Conservation (phyloP, 495 filamentous ascomycete genomes). For the Haplographium delicatum region DNA sequence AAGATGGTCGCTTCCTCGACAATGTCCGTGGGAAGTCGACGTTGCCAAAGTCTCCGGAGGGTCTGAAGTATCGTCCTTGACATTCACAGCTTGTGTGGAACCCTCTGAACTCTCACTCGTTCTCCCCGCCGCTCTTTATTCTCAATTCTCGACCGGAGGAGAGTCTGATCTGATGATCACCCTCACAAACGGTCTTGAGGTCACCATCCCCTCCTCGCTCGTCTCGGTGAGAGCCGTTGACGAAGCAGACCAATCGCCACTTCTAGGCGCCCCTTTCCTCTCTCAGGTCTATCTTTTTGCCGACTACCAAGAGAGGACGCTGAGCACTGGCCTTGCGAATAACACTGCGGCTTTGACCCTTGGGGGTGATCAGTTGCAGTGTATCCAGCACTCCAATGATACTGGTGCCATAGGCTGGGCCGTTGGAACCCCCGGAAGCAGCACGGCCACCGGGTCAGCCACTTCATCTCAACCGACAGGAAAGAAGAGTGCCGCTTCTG, state of each 20-base stretch:
- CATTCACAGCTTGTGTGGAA: conserved; percentile 1
- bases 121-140: not conserved
- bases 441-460: not conserved
- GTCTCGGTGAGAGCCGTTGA: not conserved
- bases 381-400: not conserved
- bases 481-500: not conserved
- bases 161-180: not conserved
- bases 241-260: not conserved
- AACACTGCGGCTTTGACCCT: not conserved
- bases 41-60: not conserved
- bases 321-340: not conserved
- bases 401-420: not conserved
- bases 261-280: not conserved
- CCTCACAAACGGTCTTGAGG: not conserved
- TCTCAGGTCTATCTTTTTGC: not conserved
- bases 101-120: conserved; percentile 2
- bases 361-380: not conserved
- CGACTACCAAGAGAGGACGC: not conserved
- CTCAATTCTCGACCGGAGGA: too few species aligned
- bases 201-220: not conserved
- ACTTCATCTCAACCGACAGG: not conserved
- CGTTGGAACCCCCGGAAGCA: not conserved
- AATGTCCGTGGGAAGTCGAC: not conserved
- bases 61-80: not conserved
- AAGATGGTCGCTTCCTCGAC: not conserved